Evolutionary conservation across 2,329 filamentous ascomycete genomes (phyloP), one percentile per base, ranked within the genome.

Genomic region (Pseudocercospora fuligena): DNA sequence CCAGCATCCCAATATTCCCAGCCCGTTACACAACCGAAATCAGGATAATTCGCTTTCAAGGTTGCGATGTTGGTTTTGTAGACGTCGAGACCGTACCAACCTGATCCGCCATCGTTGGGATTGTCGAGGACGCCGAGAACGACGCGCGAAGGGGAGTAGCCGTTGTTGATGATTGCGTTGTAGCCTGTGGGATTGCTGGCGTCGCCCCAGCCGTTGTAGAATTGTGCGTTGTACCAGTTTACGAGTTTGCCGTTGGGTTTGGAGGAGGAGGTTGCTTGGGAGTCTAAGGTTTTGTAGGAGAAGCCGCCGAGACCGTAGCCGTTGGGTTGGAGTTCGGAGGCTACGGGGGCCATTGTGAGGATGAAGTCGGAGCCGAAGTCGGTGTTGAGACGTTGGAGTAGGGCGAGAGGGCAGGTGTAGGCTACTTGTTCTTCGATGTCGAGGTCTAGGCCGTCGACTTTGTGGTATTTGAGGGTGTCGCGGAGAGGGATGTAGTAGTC

Each of bases 271-370:
- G 65, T 70, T 1, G 74, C 73, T 65, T 71, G 59, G 25, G 58
- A 47, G 51, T 75, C 73, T 27, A 74, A 66, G 4, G 63, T 51
- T 7, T 46, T 31, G 66, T 76, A 73, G 23, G 49, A 60, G 67
- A 76, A 74, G 19, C 73, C 73, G 19, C 67, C 66, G 14, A 76
- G 66, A 2, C 73, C 73, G 25, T 61, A 57, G 19, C 61, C 67
- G 5, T 14, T 12, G 11, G 70, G 69, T 9, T 69, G 63, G 14
- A 76, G 67, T 27, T 71, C 70, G 0, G 73, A 72, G 9, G 75
- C 74, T 4, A 77, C 75, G 27, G 75, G 75, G 1, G 74, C 75
- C 72, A 76, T 73, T n/a, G 74, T 76, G 27, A 77, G 64, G 67
- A 77, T 69, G 70, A 77, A 77, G 54, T 70, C 60, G 43, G 61